Evolutionary conservation across 371 early-diverging fungal genomes (phyloP), one percentile per base, ranked within the genome.

Genomic region (Mucor irregularis): DNA sequence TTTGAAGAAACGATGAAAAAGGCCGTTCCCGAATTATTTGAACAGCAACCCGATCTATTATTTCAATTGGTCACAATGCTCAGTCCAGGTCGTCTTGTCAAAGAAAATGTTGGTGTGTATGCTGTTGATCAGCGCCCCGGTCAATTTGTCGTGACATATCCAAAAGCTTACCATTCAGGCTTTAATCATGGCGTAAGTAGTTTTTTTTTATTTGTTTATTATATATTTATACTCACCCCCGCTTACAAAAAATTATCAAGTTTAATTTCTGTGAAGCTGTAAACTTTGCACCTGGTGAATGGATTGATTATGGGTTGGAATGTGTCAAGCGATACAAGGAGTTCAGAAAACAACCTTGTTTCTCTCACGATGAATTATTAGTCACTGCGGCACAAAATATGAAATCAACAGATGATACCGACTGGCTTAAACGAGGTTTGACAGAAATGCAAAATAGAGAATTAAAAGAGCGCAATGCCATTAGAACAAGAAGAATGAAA

Each of bases 211-310:
- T 39, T 39, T 39, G n/a, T 39, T 39, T 9, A 21, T 21, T 39
- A 7, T 6, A 14, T 39, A 39, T 39, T 19, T 29, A 1, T 13
- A 31, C 19, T 22, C 7, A 5, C 19, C n/a, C n/a, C n/a, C n/a
- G n/a, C n/a, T n/a, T n/a, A n/a, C n/a, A n/a, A n/a, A 14, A 31
- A 37, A 16, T 57, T 37, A 33, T 45, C 1, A 52, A 84, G 82
- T 91, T 96, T 64, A 97, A 97, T 73, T 90, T 93, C 65, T 91
- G 90, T 40, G 98, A 98, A 69, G 97, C 98, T 0, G 97, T 97
- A 45, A 98, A 98, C 71, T 97, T 97, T 81, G 94, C 95, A 6
- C 85, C 91, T 4, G 76, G 87, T 5, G 92, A 96, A 64, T 98
- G 98, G 98, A 71, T 94, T 17, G 83, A 89, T 2, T 89, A 73